Percentiles rank a stretch among this genome's conserved stretches.
Conservation (phyloP, 1,284 basidiomycete species). For the Termitomyces sp. region DNA sequence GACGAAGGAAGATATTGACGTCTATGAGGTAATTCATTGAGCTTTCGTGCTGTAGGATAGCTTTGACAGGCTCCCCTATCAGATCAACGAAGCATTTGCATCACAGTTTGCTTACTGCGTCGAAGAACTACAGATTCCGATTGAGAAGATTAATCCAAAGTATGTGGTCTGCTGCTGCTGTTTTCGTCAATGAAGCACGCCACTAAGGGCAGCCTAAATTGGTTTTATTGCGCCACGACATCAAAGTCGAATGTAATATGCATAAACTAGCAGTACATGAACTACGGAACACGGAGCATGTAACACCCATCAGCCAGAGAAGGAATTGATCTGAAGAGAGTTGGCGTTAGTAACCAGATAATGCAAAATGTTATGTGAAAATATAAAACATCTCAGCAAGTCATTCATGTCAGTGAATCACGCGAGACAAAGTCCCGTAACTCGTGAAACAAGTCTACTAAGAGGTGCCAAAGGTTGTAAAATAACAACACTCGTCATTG, state of each 20-base stretch:
- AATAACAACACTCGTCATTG: constrained; percentile 74
- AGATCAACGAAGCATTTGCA: constrained; percentile 84
- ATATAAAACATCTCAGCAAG: constrained; percentile 53
- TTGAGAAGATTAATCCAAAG: constrained; percentile 87
- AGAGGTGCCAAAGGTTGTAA: constrained; percentile 82
- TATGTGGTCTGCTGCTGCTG: constrained; percentile 57
- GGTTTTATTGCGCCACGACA: constrained; percentile 1
- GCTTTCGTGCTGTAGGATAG: not conserved
- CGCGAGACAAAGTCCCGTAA: constrained; percentile 33
- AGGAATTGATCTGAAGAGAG: not conserved
- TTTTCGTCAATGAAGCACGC: constrained; percentile 74
- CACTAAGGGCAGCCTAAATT: not conserved
- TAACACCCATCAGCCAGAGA: not conserved
- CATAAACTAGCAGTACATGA: not conserved
- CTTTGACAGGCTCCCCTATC: not conserved
- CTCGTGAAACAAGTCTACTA: constrained; percentile 66
- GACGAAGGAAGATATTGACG: constrained; percentile 78
- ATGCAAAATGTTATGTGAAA: not conserved
- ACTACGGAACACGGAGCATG: not conserved
- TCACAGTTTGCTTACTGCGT: constrained; percentile 79
- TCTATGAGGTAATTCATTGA: constrained; percentile 66
- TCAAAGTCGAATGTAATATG: not conserved
- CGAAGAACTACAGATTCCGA: constrained; percentile 73
- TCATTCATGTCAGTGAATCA: constrained; percentile 77
- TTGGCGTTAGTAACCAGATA: constrained; percentile 8